These are phyloP conservation scores for Periconia digitata DNA, from an alignment of 2,329 filamentous ascomycete genomes.

Conservation along the genomic window DNA sequence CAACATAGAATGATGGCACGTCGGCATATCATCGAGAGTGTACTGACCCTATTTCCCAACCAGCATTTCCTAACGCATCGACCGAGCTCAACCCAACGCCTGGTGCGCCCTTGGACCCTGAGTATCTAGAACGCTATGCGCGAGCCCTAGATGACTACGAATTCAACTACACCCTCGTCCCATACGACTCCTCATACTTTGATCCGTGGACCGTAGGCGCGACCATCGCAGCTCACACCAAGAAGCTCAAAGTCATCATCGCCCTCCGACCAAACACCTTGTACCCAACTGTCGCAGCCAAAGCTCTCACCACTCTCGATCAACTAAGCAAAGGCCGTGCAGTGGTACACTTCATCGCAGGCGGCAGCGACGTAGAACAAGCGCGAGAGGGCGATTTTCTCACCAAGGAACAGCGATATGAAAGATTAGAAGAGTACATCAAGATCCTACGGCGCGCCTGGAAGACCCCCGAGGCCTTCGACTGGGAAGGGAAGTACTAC, in stretches of 20 bases:
- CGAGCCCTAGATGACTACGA: conserved; percentile 60
- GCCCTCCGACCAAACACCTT: conserved; percentile 64
- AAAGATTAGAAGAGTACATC: conserved; percentile 63
- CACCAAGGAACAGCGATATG: conserved; percentile 60
- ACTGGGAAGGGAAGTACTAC: conserved; percentile 64
- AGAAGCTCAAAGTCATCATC: conserved; percentile 63
- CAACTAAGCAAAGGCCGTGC: conserved; percentile 60
- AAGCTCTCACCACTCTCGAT: conserved; percentile 62
- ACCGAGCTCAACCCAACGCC: conserved; percentile 59
- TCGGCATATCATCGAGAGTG: no score
- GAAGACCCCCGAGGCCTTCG: conserved; percentile 59
- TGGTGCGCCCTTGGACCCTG: conserved; percentile 55
- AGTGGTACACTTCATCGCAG: conserved; percentile 65
- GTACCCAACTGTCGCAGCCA: conserved; percentile 64
- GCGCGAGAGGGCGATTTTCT: conserved; percentile 63
- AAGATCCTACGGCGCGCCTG: conserved; percentile 61
- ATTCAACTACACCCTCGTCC: conserved; percentile 64
- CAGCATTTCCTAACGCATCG: conserved; percentile 59
- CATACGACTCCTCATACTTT: conserved; percentile 58
- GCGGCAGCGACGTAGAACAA: conserved; percentile 62
- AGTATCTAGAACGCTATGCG: conserved; percentile 59
- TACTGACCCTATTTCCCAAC: no score
- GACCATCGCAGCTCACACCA: conserved; percentile 59
- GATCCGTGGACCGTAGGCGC: conserved; percentile 63
- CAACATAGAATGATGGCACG: no score